Conservation (phyloP, 1,284 basidiomycete species). For the Cutaneotrichosporon daszewskae region DNA sequence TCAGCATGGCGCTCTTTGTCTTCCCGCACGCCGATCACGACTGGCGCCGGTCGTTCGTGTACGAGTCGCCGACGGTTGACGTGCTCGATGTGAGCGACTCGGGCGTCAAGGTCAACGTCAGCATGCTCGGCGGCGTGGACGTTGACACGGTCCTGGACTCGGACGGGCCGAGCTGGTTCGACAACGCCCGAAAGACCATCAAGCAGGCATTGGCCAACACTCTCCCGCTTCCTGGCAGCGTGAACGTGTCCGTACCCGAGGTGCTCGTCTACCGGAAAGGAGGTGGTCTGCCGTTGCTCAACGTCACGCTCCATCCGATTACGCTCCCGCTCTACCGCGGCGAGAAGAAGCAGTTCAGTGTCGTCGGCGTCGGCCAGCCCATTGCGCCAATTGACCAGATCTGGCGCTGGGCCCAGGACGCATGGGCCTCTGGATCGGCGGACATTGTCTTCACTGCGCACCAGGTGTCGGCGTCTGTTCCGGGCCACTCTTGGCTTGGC, state of each 20-base stretch:
- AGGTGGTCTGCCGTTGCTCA: slow-evolving; percentile 21
- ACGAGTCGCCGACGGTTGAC: slow-evolving; percentile 16
- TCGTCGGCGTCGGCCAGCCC: slow-evolving; percentile 30
- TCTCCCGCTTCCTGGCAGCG: slow-evolving; percentile 11
- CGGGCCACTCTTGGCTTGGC: too few species aligned
- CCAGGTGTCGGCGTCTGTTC: too few species aligned
- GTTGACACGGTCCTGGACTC: slow-evolving; percentile 33
- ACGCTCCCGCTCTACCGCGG: slow-evolving; percentile 25
- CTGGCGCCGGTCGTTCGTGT: slow-evolving; percentile 2
- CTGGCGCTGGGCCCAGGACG: slow-evolving; percentile 30
- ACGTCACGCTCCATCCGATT: slow-evolving; percentile 25
- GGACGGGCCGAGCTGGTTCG: slow-evolving; percentile 5
- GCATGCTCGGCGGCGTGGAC: slow-evolving; percentile 37
- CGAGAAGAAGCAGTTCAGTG: slow-evolving; percentile 26
- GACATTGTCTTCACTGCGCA: too few species aligned
- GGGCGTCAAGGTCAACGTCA: slow-evolving; percentile 38
- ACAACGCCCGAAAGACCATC: too few species aligned
- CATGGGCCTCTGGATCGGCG: slow-evolving; percentile 33
- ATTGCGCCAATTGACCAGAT: slow-evolving; percentile 33
- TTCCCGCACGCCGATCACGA: slow-evolving; percentile 1
- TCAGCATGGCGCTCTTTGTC: slow-evolving; percentile 30
- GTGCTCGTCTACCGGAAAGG: slow-evolving; percentile 5
- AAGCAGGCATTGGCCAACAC: slow-evolving; percentile 7
- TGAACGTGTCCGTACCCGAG: slow-evolving; percentile 20
- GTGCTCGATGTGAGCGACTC: slow-evolving; percentile 40